Percentiles rank a stretch among this genome's conserved stretches.
phyloP scores from a whole-genome alignment of 2,329 filamentous ascomycete species.

The Akanthomyces muscarius region DNA sequence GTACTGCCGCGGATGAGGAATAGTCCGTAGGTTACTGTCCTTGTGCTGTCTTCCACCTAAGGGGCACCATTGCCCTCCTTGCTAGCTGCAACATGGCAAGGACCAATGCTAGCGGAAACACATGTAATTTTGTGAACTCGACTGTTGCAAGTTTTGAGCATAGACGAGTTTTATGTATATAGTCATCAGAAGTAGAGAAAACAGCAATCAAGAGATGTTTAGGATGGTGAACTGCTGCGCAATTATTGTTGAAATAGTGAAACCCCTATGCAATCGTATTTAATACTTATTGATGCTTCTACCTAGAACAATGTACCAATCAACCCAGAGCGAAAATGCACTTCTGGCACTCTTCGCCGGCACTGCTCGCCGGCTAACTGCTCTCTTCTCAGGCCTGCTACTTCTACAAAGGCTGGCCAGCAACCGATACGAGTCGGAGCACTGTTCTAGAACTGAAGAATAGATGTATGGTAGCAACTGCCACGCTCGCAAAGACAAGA shows the following conservation, averaged over 20 bases:
- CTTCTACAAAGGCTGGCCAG: neutral
- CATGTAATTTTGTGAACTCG: neutral
- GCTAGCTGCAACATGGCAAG: neutral
- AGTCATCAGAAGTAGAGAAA: neutral
- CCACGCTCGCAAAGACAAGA: neutral
- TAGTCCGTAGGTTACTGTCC: neutral
- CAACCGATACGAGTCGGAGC: neutral
- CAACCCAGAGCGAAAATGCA: neutral
- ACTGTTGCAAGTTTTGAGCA: neutral
- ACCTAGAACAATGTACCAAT: neutral
- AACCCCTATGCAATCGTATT: neutral
- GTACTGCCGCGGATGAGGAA: neutral
- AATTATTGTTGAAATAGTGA: neutral
- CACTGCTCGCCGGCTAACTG: too few relatives aligned
- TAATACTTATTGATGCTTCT: neutral
- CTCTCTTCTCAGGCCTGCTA: neutral
- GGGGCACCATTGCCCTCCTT: neutral
- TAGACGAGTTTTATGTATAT: neutral
- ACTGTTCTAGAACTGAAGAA: neutral
- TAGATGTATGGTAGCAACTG: neutral
- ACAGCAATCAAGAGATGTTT: neutral
- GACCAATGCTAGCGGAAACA: neutral
- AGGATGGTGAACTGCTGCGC: neutral
- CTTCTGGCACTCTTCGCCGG: too few relatives aligned
- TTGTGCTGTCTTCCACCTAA: neutral